Percentiles rank a stretch among this genome's conserved stretches.
Conservation (phyloP, 441 rosid genomes). For the Syzygium syzygioides region DNA sequence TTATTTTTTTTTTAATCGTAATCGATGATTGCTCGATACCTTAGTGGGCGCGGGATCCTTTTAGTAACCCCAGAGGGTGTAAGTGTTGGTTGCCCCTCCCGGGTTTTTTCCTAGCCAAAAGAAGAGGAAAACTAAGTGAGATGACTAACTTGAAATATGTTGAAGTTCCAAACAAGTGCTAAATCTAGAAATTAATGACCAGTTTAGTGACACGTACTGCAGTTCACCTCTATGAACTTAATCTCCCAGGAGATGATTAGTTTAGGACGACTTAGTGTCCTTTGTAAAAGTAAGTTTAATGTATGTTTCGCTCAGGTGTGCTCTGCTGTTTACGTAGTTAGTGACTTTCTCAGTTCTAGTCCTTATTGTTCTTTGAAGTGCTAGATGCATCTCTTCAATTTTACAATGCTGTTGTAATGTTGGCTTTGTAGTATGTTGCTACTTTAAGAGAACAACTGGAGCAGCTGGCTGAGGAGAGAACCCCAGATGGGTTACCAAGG, state of each 20-base stretch:
- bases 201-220: neutral
- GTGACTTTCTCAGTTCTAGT: neutral
- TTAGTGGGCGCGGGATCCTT: neutral
- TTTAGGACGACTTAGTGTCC: neutral
- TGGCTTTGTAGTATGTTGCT: constrained; percentile 60
- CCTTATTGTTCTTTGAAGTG: neutral
- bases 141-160: neutral
- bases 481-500: constrained; percentile 75
- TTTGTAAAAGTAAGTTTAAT: neutral
- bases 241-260: neutral
- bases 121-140: neutral
- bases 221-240: neutral
- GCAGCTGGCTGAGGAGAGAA: constrained; percentile 63
- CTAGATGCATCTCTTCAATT: neutral
- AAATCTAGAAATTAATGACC: neutral
- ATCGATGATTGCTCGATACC: neutral
- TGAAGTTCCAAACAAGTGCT: neutral
- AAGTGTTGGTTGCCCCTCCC: neutral
- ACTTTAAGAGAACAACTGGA: constrained; percentile 74
- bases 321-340: neutral
- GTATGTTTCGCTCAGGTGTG: neutral
- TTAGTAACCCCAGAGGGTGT: neutral
- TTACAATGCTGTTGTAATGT: neutral
- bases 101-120: neutral
- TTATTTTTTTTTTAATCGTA: neutral